phyloP scores from a whole-genome alignment of 192 early-diverging fungal genomes.

The Podila epicladia region DNA sequence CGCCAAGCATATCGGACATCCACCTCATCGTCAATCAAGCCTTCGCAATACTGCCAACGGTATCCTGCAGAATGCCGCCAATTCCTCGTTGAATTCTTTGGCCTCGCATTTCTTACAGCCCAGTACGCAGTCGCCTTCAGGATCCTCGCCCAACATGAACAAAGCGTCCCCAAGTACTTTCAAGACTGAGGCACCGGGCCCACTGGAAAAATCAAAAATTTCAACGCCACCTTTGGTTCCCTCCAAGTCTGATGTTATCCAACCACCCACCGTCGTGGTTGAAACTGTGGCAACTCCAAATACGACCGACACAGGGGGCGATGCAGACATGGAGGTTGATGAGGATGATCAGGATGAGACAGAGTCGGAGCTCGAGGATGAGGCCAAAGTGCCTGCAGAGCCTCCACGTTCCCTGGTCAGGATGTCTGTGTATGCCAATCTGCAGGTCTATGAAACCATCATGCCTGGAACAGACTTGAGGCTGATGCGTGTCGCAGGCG shows the following conservation, averaged over 20 bases:
- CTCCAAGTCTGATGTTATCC: not conserved
- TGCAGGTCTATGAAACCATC: conserved; percentile 45
- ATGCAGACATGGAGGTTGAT: conserved; percentile 26
- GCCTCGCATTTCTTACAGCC: conserved; percentile 17
- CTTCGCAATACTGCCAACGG: conserved; percentile 42
- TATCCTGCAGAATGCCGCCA: conserved; percentile 45
- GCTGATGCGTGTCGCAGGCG: conserved; percentile 50
- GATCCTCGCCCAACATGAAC: not conserved
- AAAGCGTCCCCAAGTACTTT: not conserved
- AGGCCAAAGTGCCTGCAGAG: conserved; percentile 8
- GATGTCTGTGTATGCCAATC: conserved; percentile 39
- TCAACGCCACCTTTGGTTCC: not conserved
- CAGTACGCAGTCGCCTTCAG: not conserved
- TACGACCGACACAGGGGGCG: not conserved
- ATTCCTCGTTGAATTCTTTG: conserved; percentile 25
- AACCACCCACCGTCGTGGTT: not conserved
- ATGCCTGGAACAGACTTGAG: conserved; percentile 49
- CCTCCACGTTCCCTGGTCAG: conserved; percentile 30
- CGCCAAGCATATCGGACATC: conserved; percentile 35
- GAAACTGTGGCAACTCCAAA: not conserved
- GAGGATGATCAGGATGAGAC: conserved; percentile 32
- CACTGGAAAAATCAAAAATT: not conserved
- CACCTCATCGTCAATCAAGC: conserved; percentile 38
- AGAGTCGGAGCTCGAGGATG: conserved; percentile 35
- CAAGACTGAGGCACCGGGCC: not conserved